A percentile compares a stretch with the other conserved stretches of the same genome.
Evolutionary conservation across 1,284 basidiomycete genomes (phyloP).

Genomic region (Ganoderma lingzhi): DNA sequence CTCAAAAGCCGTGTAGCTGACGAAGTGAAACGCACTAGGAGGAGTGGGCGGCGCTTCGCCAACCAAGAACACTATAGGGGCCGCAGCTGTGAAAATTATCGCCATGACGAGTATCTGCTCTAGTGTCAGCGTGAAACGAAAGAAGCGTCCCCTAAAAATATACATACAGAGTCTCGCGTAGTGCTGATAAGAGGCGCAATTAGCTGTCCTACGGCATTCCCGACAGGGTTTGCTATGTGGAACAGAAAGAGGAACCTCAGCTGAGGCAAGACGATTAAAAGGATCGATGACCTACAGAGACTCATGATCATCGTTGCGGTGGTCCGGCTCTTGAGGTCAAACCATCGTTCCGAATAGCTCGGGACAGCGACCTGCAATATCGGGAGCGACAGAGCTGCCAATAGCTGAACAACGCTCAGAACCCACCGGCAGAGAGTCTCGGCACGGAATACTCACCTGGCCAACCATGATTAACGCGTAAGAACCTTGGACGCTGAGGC

Average conservation of each 20-base stretch:
- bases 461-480: constrained; percentile 74
- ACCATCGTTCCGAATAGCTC: constrained; percentile 83
- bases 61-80: constrained; percentile 66
- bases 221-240: constrained; percentile 37
- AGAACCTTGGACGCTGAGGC: constrained; percentile 55
- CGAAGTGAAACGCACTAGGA: constrained; percentile 62
- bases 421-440: neutral
- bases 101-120: constrained; percentile 72
- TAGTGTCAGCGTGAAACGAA: neutral
- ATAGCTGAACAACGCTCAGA: constrained; percentile 47
- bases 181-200: constrained; percentile 70
- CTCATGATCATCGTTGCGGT: constrained; percentile 84
- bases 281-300: constrained; percentile 54
- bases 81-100: constrained; percentile 69
- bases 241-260: neutral
- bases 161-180: constrained; percentile 57
- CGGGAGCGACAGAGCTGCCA: constrained; percentile 65
- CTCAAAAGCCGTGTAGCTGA: neutral
- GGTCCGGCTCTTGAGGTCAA: constrained; percentile 73
- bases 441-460: constrained; percentile 55
- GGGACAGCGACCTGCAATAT: constrained; percentile 73
- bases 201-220: constrained; percentile 70
- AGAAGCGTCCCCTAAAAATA: neutral
- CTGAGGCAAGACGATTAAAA: neutral
- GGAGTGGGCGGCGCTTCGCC: constrained; percentile 59